These are phyloP conservation scores for Rosa hybrid DNA, from an alignment of 331 rosid species.

Conservation along the genomic window DNA sequence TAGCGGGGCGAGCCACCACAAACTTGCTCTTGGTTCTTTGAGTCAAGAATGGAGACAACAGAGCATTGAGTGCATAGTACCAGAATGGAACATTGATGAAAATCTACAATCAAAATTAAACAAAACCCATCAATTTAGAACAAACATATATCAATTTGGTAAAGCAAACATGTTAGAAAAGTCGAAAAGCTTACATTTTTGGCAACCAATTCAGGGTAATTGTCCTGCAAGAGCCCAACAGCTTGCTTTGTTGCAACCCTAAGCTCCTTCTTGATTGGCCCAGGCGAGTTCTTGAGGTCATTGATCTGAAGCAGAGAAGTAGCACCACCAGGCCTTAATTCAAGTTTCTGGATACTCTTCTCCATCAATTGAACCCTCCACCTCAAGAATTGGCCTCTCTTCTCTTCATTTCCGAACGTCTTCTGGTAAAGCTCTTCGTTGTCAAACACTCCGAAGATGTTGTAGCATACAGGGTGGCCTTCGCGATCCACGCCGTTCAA, in stretches of 20 bases:
- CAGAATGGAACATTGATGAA: conserved; percentile 93
- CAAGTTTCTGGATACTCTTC: conserved; percentile 72
- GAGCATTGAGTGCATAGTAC: conserved; percentile 79
- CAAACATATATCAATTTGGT: neutral
- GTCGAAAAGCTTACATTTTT: conserved; percentile 55
- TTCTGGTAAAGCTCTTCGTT: conserved; percentile 63
- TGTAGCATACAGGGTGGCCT: conserved; percentile 87
- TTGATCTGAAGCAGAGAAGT: conserved; percentile 79
- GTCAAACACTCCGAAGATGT: conserved; percentile 64
- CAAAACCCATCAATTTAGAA: neutral
- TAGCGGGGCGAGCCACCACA: conserved; percentile 79
- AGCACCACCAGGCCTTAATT: conserved; percentile 64
- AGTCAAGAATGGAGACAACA: conserved; percentile 77
- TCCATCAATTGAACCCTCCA: conserved; percentile 93
- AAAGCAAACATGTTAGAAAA: neutral
- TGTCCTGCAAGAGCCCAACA: conserved; percentile 73
- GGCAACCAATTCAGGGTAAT: conserved; percentile 88
- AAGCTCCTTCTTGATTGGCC: conserved; percentile 73
- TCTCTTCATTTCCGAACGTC: conserved; percentile 66
- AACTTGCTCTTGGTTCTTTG: conserved; percentile 92
- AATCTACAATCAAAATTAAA: conserved; percentile 42
- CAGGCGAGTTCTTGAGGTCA: conserved; percentile 74
- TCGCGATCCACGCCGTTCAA: conserved; percentile 65
- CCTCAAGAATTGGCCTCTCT: conserved; percentile 58
- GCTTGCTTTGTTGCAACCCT: conserved; percentile 63